phyloP scores from a whole-genome alignment of 1,284 basidiomycete genomes.

The Vanrija humicola region DNA sequence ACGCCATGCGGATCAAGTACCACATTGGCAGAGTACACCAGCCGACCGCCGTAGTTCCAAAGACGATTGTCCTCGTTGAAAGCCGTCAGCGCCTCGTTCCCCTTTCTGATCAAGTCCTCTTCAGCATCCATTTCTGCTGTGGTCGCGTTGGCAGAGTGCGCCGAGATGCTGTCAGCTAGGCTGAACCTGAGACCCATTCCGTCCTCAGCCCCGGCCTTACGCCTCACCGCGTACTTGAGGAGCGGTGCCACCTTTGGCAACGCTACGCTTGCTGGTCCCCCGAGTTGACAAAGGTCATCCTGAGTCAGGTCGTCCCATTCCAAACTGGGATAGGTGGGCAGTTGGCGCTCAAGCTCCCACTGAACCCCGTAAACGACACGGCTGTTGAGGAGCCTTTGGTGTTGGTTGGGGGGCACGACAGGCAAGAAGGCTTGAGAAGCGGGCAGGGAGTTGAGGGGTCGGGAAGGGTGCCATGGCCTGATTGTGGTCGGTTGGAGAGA shows the following conservation, averaged over 20 bases:
- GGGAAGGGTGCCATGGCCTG: too few relatives aligned
- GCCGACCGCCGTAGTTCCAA: conserved; percentile 32
- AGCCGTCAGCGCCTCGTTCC: conserved; percentile 4
- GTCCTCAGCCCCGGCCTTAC: not conserved
- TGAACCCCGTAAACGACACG: conserved; percentile 26
- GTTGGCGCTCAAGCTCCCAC: conserved; percentile 29
- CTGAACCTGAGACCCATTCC: not conserved
- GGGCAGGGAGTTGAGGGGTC: not conserved
- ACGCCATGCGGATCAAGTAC: not conserved
- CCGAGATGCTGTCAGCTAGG: not conserved
- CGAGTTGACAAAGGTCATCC: conserved; percentile 16
- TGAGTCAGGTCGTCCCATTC: conserved; percentile 20
- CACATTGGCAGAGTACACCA: conserved; percentile 20
- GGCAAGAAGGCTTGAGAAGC: conserved; percentile 6
- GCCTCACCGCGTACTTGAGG: not conserved
- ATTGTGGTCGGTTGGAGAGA: too few relatives aligned
- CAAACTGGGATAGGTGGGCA: conserved; percentile 8
- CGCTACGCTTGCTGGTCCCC: conserved; percentile 11
- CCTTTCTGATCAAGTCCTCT: conserved; percentile 19
- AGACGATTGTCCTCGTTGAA: conserved; percentile 10
- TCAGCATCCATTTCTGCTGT: conserved; percentile 28
- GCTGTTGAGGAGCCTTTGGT: conserved; percentile 18
- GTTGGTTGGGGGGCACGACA: conserved; percentile 15
- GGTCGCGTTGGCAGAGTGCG: not conserved
- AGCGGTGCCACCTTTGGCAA: conserved; percentile 3